These are phyloP conservation scores for Lecanicillium sp. DNA, from an alignment of 2,329 filamentous ascomycete species.

Conservation along the genomic window DNA sequence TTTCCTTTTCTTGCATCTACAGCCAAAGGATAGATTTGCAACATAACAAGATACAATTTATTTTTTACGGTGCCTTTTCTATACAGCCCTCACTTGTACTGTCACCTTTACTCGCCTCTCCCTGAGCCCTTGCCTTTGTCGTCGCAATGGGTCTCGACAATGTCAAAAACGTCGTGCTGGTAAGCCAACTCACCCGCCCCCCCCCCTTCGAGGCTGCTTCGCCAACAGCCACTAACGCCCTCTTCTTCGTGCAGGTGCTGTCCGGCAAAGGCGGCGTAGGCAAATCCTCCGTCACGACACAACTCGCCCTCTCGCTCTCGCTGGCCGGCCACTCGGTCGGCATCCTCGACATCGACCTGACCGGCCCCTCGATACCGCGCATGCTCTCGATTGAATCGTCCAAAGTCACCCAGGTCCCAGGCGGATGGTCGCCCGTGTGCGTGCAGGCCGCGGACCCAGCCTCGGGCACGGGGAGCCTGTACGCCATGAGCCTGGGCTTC, in stretches of 20 bases:
- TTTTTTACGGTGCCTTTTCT: no score
- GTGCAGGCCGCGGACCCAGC: constrained; percentile 58
- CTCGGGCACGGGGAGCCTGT: constrained; percentile 52
- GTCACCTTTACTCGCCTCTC: neutral
- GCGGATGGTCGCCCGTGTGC: constrained; percentile 83
- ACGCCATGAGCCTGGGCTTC: constrained; percentile 91
- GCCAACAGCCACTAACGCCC: no score
- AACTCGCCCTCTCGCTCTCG: constrained; percentile 83
- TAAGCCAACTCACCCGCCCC: constrained; percentile 37
- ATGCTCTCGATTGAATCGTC: constrained; percentile 84
- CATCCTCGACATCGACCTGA: constrained; percentile 92
- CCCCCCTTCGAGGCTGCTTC: constrained; percentile 4
- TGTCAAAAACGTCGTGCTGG: constrained; percentile 71
- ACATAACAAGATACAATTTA: no score
- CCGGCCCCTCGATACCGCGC: constrained; percentile 90
- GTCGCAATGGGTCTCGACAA: constrained; percentile 36
- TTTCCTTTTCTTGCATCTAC: no score
- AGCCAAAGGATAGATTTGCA: no score
- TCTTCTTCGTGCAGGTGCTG: constrained; percentile 46
- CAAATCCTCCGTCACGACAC: constrained; percentile 95
- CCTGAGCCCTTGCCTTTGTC: neutral
- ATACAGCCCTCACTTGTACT: no score
- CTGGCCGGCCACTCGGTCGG: constrained; percentile 82
- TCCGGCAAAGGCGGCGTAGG: constrained; percentile 97
- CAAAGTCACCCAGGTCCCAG: constrained; percentile 85